These are phyloP conservation scores for Staphylotrichum tortipilum DNA, from an alignment of 495 filamentous ascomycete species.

Conservation along the genomic window DNA sequence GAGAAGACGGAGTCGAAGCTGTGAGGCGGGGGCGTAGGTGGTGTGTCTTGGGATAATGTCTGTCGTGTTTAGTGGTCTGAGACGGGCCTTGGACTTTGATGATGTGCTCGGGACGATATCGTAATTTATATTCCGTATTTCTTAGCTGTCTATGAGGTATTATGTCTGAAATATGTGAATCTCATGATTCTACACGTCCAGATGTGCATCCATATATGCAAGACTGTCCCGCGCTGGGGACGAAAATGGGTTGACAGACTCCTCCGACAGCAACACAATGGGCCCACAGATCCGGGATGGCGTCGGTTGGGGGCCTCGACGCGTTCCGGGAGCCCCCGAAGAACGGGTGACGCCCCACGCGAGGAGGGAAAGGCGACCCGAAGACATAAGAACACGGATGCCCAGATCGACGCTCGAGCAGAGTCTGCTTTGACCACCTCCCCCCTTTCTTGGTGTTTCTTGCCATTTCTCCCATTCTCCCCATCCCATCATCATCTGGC, in stretches of 20 bases:
- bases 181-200: no score
- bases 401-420: neutral
- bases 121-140: no score
- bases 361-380: neutral
- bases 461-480: no score
- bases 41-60: neutral
- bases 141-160: no score
- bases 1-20: slow-evolving; percentile 9
- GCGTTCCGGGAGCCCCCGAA: neutral
- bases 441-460: neutral
- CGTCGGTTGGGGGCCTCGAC: neutral
- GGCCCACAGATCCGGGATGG: neutral
- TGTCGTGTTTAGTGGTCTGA: neutral
- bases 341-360: neutral
- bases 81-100: no score
- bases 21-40: neutral
- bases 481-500: neutral
- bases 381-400: neutral
- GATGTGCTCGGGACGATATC: no score
- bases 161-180: no score
- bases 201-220: no score
- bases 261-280: neutral
- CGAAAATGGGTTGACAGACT: no score
- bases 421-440: slow-evolving; percentile 1
- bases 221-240: no score